Evolutionary conservation across 2,329 filamentous ascomycete species (phyloP), one percentile per base, ranked within the genome.

Genomic region (Sclerotinia borealis): DNA sequence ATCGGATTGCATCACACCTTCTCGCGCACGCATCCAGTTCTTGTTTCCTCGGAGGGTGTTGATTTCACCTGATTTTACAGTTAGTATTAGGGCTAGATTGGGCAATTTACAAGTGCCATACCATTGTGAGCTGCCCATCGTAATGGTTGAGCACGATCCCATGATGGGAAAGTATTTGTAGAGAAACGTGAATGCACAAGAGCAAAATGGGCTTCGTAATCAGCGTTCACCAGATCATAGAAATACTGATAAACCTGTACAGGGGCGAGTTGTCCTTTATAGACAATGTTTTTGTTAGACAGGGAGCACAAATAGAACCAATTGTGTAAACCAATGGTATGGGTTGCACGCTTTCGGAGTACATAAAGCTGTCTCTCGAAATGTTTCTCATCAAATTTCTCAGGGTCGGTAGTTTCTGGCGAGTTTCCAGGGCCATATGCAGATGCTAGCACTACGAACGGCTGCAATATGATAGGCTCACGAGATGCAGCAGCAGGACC

Each of bases 271-370:
- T 98, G 95, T 68, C 93, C 93, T 84, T 98, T 98, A 85, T 98
- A 98, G 65, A 98, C 91, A 79, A 98, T 98, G 81, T 98, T 98
- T 80, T 93, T 93, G 86, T 96, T 97, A 52, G 77, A 95, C 70
- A 98, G 80, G 56, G 92, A 96, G 83, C 93, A 98, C 64, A 98
- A 83, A 77, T 98, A 98, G 83, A 98, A 98, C 93, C 93, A 98
- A 78, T 97, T 97, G 78, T 96, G 92, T 63, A 97, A 84, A 65
- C 93, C 93, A 75, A 97, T 95, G 72, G 92, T 90, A 80, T 97
- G 92, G 54, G 93, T 96, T 61, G 93, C 90, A 73, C 92, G 90
- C 84, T 99, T 99, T 75, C 93, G 89, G 71, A 99, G 85, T 67
- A 98, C 84, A 77, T 93, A 99, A 62, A 99, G 84, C 80, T 97